These are phyloP conservation scores for Plasmodium adleri DNA, from an alignment of 169 alveolate species.

Conservation along the genomic window DNA sequence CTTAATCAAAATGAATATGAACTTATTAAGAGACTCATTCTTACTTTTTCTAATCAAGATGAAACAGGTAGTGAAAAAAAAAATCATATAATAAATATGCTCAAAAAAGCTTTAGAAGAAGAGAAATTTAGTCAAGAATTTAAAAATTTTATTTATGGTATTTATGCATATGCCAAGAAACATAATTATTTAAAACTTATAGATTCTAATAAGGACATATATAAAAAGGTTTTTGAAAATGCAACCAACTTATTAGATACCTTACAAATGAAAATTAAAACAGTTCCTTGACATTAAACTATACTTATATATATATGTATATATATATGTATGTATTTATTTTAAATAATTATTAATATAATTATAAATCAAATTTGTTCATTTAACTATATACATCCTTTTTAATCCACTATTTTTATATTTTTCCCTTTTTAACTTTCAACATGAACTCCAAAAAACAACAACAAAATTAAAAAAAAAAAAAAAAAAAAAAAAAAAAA, in stretches of 20 bases:
- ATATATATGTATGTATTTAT: no score
- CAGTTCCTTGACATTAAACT: no score
- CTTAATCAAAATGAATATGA: conserved; percentile 22
- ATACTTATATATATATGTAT: no score
- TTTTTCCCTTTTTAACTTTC: no score
- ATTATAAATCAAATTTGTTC: no score
- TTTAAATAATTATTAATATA: no score
- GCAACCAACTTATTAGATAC: neutral
- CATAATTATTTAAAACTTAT: conserved; percentile 16
- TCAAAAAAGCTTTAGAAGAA: conserved; percentile 15
- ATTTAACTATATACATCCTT: no score
- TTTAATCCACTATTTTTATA: no score
- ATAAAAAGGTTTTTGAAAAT: neutral
- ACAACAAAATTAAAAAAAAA: no score
- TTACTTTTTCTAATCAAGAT: neutral
- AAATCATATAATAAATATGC: neutral
- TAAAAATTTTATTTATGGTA: conserved; percentile 21
- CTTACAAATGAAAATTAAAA: neutral
- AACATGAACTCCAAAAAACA: no score
- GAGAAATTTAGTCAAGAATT: conserved; percentile 6
- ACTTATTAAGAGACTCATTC: conserved; percentile 11
- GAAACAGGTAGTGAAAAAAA: neutral
- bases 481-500: no score
- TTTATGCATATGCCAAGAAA: conserved; percentile 26
- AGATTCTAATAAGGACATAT: neutral